Evolutionary conservation across 1,139 yeast species (phyloP), one percentile per base, ranked within the genome.

Genomic region (Hyphopichia buzzinii): DNA sequence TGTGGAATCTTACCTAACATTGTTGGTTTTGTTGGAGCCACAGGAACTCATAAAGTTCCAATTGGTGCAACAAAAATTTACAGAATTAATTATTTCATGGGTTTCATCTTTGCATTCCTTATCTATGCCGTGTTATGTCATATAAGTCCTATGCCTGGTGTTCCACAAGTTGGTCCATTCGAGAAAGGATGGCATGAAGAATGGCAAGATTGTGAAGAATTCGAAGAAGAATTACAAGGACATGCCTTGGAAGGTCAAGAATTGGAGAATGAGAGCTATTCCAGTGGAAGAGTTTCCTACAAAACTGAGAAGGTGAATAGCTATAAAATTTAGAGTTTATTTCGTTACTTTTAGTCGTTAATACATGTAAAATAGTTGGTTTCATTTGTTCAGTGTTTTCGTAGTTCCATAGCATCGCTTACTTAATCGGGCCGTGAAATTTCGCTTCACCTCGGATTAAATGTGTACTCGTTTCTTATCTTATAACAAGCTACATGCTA

Each of bases 21-120:
- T 49, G 88, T 84, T 26, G 96, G 96, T 3, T 88, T 88, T 50
- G 94, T 85, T 19, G 95, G 95, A 42, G 89, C 83, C 4, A 79
- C 81, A 13, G 87, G 82, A 17, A 74, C 66, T 37, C 70, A 65
- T 43, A 51, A 51, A 8, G 90, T 88, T n/a, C 94, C 95, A 8
- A 67, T 73, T 38, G 95, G 94, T 21, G 96, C 96, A 3, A 74
- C 79, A 31, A 67, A 78, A 41, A 74, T 88, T 29, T 88, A 85
- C 66, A 67, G 81, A 42, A 61, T 88, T 47, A 83, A 81, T 57
- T 88, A 82, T 64, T 79, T 86, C 52, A 73, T 81, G 43, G 96
- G 96, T 1, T 85, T 83, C 60, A 54, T 76, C 32, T 59, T 77
- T 8, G 72, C 95, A 1, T 70, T 72, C 44, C 30, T 69, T 2